Evolutionary conservation across 2,329 filamentous ascomycete genomes (phyloP), one percentile per base, ranked within the genome.

Genomic region (Phaeosphaeria sp.): DNA sequence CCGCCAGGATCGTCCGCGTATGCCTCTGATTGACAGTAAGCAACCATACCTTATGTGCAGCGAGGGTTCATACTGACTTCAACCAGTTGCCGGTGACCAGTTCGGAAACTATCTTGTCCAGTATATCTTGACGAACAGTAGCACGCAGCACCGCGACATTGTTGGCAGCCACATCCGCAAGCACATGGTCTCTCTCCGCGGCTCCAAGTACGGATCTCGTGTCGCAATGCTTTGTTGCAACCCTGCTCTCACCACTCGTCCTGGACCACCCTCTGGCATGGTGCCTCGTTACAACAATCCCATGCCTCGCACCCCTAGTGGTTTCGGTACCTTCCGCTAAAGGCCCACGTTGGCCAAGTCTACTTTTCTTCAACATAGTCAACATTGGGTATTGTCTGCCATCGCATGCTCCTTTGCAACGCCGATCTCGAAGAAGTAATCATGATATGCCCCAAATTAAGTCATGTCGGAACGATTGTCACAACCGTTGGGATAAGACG

Each of bases 201-300:
- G 95, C 56, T 98, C 95, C 73, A 99, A 99, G 79, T 99, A 98
- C 76, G 95, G 95, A 60, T 99, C 95, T 58, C 92, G 95, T 56
- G 95, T 99, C 61, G 95, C 95, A 30, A 98, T 99, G 94, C 90
- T 99, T 53, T 99, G 96, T 82, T 96, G 92, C 80, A 98, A 98
- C 78, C 94, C 93, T 39, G 92, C 92, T 48, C 88, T 93, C 67
- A 87, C 91, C 51, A 97, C 93, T 68, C 92, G 93, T 54, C 93
- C 94, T 60, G 94, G 93, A 43, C 92, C 93, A 64, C 91, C 91
- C 27, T 86, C 88, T 66, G 91, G 91, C 46, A 71, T 82, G 63
- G 56, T 78, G 45, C 71, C 73, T 62, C 75, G 75, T 59, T 76
- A 74, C 65, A 71, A 63, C 61, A 71, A 61, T 61, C 56, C 68